phyloP scores from a whole-genome alignment of 208 protist genomes.

The Acanthamoeba lugdunensis region DNA sequence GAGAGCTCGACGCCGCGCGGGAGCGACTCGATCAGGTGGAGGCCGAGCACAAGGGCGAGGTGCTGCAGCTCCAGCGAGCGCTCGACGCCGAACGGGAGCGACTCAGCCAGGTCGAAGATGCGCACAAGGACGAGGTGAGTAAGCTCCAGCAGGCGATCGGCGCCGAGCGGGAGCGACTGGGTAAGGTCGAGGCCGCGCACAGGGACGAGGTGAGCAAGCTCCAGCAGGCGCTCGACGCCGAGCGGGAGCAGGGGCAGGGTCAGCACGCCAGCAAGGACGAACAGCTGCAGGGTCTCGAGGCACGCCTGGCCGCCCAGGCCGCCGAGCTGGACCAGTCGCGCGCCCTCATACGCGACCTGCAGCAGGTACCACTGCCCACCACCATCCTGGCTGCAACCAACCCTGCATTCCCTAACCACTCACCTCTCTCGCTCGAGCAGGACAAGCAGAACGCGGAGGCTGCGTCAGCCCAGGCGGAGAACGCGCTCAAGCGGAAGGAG shows the following conservation, averaged over 20 bases:
- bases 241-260: not conserved
- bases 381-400: no score
- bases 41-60: not conserved
- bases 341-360: not conserved
- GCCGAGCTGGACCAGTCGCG: not conserved
- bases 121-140: not conserved
- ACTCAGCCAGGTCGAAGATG: not conserved
- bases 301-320: not conserved
- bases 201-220: not conserved
- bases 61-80: not conserved
- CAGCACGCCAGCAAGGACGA: not conserved
- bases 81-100: not conserved
- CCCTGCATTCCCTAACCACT: no score
- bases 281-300: not conserved
- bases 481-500: constrained; percentile 3
- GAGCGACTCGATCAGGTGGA: not conserved
- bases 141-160: not conserved
- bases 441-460: not conserved
- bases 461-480: not conserved
- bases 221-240: not conserved
- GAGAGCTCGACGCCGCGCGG: not conserved
- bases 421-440: no score
- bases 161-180: not conserved
- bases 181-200: not conserved
- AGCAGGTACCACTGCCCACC: not conserved